Evolutionary conservation across 2,329 filamentous ascomycete species (phyloP).

Genomic region (Ascocoryne sarcoides): DNA sequence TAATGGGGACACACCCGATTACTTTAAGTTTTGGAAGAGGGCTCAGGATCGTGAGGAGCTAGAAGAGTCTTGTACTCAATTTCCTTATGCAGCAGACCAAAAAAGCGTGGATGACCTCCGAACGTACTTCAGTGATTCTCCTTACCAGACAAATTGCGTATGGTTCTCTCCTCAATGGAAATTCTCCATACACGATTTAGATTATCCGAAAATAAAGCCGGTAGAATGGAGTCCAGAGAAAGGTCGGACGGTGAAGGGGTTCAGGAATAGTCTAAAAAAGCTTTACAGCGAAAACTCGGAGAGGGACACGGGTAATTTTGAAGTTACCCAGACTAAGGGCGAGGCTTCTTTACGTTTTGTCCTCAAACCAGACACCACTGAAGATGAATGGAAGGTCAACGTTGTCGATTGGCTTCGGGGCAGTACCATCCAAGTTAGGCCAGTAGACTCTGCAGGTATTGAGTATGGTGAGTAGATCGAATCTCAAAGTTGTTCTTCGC

Average conservation of each 20-base stretch:
- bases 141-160: constrained; percentile 3
- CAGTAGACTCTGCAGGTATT: too few relatives aligned
- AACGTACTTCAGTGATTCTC: neutral
- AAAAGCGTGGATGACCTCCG: neutral
- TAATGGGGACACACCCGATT: neutral
- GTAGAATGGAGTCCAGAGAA: too few relatives aligned
- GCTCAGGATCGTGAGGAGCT: constrained; percentile 2
- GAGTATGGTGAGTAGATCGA: too few relatives aligned
- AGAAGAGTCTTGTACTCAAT: neutral
- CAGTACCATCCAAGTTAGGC: too few relatives aligned
- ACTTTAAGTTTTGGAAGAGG: constrained; percentile 5
- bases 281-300: too few relatives aligned
- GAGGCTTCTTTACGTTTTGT: neutral
- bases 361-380: constrained; percentile 4
- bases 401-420: constrained; percentile 1
- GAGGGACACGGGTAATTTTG: too few relatives aligned
- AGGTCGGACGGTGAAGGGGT: neutral
- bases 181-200: constrained; percentile 6
- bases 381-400: constrained; percentile 1
- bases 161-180: constrained; percentile 17
- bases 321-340: neutral
- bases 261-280: too few relatives aligned
- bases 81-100: neutral
- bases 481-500: neutral
- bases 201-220: neutral